These are phyloP conservation scores for Parathielavia hyrcaniae DNA, from an alignment of 495 filamentous ascomycete genomes.

Conservation along the genomic window DNA sequence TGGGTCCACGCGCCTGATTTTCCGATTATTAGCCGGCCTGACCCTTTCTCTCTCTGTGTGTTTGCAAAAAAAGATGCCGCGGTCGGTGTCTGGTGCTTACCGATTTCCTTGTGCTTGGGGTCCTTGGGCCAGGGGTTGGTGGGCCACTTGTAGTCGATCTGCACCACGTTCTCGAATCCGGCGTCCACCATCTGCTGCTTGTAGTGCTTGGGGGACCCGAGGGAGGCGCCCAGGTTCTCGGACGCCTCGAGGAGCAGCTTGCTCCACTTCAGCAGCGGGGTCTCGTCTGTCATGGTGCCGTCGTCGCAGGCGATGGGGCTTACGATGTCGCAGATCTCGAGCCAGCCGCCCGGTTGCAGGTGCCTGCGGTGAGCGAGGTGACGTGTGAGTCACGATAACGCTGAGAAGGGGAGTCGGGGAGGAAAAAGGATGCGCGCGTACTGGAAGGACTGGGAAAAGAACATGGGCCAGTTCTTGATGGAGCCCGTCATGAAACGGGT, in stretches of 20 bases:
- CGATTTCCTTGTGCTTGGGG: conserved; percentile 23
- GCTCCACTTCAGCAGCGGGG: conserved; percentile 9
- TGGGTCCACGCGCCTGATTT: conserved; percentile 4
- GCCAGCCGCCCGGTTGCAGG: conserved; percentile 26
- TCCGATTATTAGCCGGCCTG: not conserved
- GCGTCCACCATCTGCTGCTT: conserved; percentile 17
- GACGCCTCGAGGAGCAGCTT: conserved; percentile 14
- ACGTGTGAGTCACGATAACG: too few species aligned
- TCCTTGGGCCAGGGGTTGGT: conserved; percentile 25
- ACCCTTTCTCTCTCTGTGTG: too few species aligned
- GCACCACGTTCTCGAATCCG: conserved; percentile 22
- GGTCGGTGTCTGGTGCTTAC: not conserved
- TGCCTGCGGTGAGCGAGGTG: not conserved
- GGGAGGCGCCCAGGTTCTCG: not conserved
- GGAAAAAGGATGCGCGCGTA: not conserved
- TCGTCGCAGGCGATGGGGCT: conserved; percentile 21
- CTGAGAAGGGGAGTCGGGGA: too few species aligned
- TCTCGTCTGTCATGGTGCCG: conserved; percentile 17
- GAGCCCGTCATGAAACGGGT: conserved; percentile 42
- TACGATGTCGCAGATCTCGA: conserved; percentile 22
- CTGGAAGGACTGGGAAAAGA: conserved; percentile 18
- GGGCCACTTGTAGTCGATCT: conserved; percentile 17
- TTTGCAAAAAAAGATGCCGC: not conserved
- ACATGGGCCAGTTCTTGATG: conserved; percentile 45
- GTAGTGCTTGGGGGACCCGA: not conserved